Percentiles rank a stretch among this genome's conserved stretches.
Evolutionary conservation across 2,329 filamentous ascomycete genomes (phyloP).

Genomic region (Dothiorella sarmentorum): DNA sequence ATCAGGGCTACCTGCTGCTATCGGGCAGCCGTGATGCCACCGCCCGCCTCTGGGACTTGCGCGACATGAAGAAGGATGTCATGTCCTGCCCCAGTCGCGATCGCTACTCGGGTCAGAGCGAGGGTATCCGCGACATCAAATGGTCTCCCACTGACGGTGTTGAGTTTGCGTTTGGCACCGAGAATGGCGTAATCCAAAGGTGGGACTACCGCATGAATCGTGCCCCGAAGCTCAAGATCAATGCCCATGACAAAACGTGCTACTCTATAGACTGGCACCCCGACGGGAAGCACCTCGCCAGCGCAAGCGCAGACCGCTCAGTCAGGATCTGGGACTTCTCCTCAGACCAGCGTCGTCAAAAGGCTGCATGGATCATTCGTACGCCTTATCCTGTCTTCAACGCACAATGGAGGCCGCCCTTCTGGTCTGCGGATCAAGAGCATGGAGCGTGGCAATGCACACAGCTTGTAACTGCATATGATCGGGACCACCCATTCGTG

Average conservation of each 20-base stretch:
- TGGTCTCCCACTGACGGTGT: constrained; percentile 63
- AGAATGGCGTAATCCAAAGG: constrained; percentile 60
- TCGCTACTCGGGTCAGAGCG: constrained; percentile 55
- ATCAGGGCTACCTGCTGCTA: constrained; percentile 56
- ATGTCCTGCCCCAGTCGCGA: constrained; percentile 54
- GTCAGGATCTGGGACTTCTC: constrained; percentile 65
- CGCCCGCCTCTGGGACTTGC: constrained; percentile 62
- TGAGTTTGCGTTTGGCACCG: constrained; percentile 62
- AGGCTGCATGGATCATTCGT: constrained; percentile 56
- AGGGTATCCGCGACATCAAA: constrained; percentile 60
- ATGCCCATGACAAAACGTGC: constrained; percentile 59
- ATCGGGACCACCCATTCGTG: constrained; percentile 57
- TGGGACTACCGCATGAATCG: constrained; percentile 61
- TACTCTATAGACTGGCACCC: constrained; percentile 65
- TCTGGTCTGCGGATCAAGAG: constrained; percentile 52
- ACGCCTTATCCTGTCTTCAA: constrained; percentile 61
- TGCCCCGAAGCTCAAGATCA: constrained; percentile 57
- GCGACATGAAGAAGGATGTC: constrained; percentile 50
- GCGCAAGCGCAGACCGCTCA: constrained; percentile 59
- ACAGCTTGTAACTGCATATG: constrained; percentile 61
- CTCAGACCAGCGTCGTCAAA: constrained; percentile 54
- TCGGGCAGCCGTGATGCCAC: constrained; percentile 64
- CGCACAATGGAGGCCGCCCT: constrained; percentile 60
- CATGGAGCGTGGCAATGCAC: constrained; percentile 57
- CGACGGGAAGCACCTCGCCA: constrained; percentile 62